Evolutionary conservation across 1,284 basidiomycete genomes (phyloP), one percentile per base, ranked within the genome.

Genomic region (Agaricales sp.): DNA sequence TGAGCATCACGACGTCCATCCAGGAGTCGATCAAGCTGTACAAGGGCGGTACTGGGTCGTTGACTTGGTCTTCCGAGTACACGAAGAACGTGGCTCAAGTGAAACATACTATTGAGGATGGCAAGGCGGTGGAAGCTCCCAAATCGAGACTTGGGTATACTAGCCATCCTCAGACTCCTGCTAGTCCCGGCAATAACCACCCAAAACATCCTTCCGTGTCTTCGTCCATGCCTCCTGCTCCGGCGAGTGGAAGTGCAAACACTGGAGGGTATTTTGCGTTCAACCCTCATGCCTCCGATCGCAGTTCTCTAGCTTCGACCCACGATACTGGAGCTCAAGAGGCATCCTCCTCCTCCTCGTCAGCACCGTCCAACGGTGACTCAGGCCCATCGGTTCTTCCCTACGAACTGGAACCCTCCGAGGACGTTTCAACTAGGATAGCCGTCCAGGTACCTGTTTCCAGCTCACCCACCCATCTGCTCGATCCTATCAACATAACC

Each of bases 1-100:
- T 80, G 2, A 76, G 66, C 47, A 74, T 94, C 21, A 69, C 72
- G 21, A 87, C 83, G 2, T 75, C 79, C 3, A 70, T 96, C 50
- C 81, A 84, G 53, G 92, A 95, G 66, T 77, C 80, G 4, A 78
- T 82, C 3, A 87, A 84, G 63, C 68, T 86, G 14, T 76, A 74
- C 55, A 67, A 69, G 2, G 70, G 81, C 8, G n/a, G n/a, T n/a
- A n/a, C n/a, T n/a, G 30, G 30, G n/a, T 35, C 30, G 30, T 11
- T 8, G 8, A 66, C 70, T 3, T 72, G 77, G 12, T 58, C 63
- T 41, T 82, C 85, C 61, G 80, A 87, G 51, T 74, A 78, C 50
- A 79, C 76, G 6, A 73, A 84, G 25, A 66, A 77, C 22, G 77
- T 89, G 26, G 73, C 79, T 3, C 77, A 74, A 37, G 68, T 73